Conservation (phyloP, 805 yeast genomes). For the Candida anglica region DNA sequence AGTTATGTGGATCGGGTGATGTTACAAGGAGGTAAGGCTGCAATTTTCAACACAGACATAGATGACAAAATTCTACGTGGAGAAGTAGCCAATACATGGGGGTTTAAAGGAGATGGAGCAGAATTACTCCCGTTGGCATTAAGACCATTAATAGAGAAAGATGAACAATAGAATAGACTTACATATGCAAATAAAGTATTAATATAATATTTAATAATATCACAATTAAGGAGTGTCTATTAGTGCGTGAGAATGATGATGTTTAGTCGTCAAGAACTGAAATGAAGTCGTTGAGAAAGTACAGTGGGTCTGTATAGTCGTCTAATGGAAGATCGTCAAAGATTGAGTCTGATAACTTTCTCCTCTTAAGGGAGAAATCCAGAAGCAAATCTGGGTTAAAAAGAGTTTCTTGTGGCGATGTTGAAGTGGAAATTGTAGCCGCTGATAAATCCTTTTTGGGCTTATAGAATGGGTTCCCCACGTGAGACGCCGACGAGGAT, state of each 20-base stretch:
- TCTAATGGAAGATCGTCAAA: too few species aligned
- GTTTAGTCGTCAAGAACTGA: too few species aligned
- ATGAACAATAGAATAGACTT: background rate
- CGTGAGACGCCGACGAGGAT: background rate
- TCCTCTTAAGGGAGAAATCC: too few species aligned
- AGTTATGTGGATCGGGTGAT: slow-evolving; percentile 79
- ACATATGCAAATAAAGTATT: background rate
- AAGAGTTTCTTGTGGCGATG: too few species aligned
- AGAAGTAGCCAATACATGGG: slow-evolving; percentile 51
- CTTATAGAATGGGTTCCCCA: slow-evolving; percentile 12
- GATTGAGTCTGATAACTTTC: background rate
- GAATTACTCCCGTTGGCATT: slow-evolving; percentile 64
- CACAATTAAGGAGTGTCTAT: too few species aligned
- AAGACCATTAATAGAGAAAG: slow-evolving; percentile 38
- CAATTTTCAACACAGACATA: slow-evolving; percentile 74
- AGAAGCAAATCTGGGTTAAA: too few species aligned
- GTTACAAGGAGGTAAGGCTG: slow-evolving; percentile 74
- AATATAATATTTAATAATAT: background rate
- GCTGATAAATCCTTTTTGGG: slow-evolving; percentile 1
- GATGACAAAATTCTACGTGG: slow-evolving; percentile 42
- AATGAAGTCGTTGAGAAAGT: too few species aligned
- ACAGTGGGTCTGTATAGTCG: too few species aligned
- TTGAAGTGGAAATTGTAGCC: background rate
- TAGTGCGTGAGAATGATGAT: too few species aligned
- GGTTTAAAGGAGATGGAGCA: slow-evolving; percentile 78